Percentiles rank a stretch among this genome's conserved stretches.
These are phyloP conservation scores for Solanum gandarillasii DNA, from an alignment of 257 asterid genomes.

Conservation along the genomic window DNA sequence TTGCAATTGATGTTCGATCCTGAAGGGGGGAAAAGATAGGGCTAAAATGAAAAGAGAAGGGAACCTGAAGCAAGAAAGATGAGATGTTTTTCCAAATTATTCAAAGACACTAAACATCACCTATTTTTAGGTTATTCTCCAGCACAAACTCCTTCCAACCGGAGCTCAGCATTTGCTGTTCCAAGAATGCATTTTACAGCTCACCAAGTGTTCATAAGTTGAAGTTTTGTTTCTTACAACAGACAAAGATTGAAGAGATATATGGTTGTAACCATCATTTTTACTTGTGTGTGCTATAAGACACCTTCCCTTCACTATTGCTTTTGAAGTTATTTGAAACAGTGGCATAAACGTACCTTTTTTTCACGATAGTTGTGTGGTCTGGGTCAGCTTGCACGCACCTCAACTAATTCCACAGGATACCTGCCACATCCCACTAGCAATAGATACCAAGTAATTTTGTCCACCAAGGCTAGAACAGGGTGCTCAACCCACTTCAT, in stretches of 20 bases:
- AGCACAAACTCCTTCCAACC: constrained; percentile 11
- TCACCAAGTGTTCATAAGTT: neutral
- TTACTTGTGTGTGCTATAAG: neutral
- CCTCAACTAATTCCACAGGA: neutral
- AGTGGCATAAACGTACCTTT: neutral
- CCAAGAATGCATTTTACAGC: neutral
- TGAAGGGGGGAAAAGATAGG: neutral
- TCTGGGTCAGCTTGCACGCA: neutral
- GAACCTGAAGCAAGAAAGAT: neutral
- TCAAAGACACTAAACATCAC: neutral
- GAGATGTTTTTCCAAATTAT: neutral
- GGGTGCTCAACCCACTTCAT: neutral
- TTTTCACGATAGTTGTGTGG: neutral
- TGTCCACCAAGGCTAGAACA: neutral
- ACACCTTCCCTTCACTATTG: neutral
- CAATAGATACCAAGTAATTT: neutral
- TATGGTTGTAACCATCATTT: neutral
- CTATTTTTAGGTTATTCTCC: neutral
- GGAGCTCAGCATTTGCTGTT: neutral
- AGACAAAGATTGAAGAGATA: neutral
- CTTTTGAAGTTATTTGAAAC: neutral
- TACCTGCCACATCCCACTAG: neutral
- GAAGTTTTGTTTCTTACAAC: neutral
- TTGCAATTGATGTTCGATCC: neutral
- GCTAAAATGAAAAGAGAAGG: neutral